Conservation (phyloP, 202 grass and related monocot species). For the Schoenoplectus tabernaemontani region DNA sequence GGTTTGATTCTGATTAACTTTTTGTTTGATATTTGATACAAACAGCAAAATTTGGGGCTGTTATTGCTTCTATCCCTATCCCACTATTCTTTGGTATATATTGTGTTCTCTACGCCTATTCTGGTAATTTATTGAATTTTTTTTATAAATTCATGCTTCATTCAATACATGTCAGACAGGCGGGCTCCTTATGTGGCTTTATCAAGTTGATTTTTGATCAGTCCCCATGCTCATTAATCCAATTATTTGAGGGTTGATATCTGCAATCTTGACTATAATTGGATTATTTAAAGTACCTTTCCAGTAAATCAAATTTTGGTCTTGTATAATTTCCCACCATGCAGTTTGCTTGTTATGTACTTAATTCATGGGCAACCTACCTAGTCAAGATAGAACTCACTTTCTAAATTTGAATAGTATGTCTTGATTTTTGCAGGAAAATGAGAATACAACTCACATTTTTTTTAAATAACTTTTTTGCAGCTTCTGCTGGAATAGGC, state of each 20-base stretch:
- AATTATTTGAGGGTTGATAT: not conserved
- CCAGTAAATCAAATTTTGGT: not conserved
- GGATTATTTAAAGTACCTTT: not conserved
- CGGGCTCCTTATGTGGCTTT: not conserved
- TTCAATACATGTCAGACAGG: not conserved
- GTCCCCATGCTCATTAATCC: not conserved
- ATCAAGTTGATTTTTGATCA: not conserved
- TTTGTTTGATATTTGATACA: conserved; percentile 1
- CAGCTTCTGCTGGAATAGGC: conserved; percentile 76
- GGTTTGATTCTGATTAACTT: not conserved
- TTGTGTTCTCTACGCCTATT: conserved; percentile 81
- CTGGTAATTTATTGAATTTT: conserved; percentile 36
- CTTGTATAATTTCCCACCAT: not conserved
- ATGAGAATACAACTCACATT: not conserved
- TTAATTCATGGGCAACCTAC: not conserved
- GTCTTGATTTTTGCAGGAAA: not conserved
- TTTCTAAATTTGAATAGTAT: not conserved
- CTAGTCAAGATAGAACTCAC: not conserved
- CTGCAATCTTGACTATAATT: not conserved
- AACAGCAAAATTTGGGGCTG: conserved; percentile 92
- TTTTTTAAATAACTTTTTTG: not conserved
- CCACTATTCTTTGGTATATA: conserved; percentile 76
- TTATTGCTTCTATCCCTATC: conserved; percentile 85
- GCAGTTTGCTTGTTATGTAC: not conserved
- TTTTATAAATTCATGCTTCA: conserved; percentile 7